Evolutionary conservation across 768 basidiomycete genomes (phyloP).

Genomic region (Tylopilus plumbeoviolaceoides): DNA sequence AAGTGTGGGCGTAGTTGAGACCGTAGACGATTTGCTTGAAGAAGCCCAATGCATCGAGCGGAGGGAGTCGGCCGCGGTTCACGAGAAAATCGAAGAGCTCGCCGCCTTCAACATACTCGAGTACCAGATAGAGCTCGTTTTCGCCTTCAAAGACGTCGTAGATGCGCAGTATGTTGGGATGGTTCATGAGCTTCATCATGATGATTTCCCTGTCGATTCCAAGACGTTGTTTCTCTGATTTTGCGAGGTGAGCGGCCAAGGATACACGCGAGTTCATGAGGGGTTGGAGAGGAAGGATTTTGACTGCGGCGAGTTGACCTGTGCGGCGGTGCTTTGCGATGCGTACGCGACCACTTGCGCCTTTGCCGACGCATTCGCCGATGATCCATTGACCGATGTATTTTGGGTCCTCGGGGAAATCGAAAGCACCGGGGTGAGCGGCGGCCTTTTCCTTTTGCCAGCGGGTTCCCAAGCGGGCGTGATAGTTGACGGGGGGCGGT

Average conservation of each 20-base stretch:
- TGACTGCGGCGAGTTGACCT: conserved; percentile 91
- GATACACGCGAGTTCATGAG: conserved; percentile 70
- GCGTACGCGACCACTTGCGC: conserved; percentile 91
- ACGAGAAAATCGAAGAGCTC: conserved; percentile 97
- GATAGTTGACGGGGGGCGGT: conserved; percentile 69
- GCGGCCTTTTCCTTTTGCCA: conserved; percentile 88
- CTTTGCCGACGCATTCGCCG: conserved; percentile 91
- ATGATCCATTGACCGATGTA: conserved; percentile 89
- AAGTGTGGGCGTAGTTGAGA: conserved; percentile 92
- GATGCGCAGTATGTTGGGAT: conserved; percentile 93
- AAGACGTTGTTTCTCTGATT: conserved; percentile 76
- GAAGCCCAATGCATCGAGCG: conserved; percentile 81
- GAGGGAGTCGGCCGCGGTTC: conserved; percentile 75
- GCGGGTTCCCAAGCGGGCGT: conserved; percentile 68
- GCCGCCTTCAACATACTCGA: conserved; percentile 95
- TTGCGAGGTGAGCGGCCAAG: conserved; percentile 59
- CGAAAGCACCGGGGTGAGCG: conserved; percentile 70
- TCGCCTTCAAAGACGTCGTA: conserved; percentile 96
- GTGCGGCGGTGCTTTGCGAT: conserved; percentile 84
- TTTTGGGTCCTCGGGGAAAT: conserved; percentile 81
- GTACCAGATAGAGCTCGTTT: conserved; percentile 84
- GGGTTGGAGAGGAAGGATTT: conserved; percentile 86
- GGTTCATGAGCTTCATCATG: conserved; percentile 99
- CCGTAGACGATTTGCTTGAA: conserved; percentile 96
- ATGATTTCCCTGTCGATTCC: conserved; percentile 93